Base-by-base conservation (phyloP, 169 alveolate species). In the Eimeria mitis region DNA sequence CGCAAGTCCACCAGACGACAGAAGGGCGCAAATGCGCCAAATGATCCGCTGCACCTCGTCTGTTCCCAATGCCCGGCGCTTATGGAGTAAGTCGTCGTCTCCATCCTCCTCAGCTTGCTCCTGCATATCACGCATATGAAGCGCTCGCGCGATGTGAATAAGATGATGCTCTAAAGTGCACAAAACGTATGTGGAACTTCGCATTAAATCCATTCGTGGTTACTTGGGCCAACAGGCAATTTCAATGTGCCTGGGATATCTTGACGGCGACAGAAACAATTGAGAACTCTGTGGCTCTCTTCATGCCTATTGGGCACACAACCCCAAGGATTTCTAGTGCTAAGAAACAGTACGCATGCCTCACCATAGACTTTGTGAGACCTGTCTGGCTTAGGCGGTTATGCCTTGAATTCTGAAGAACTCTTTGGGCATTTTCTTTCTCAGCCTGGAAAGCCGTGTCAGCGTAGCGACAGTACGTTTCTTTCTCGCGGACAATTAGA, bases 321-420 rank as follows among this genome's bases (percentile, higher is more conserved):
- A 37, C 1, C 5, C 34, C 83, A 73, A 23, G 3, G 2, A 40
- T 1, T 40, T 6, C 37, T 21, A 40, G 34, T 21, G 0, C 19
- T 40, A 25, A 73, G 40, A 47, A 78, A 28, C 3, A 23, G 21
- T 83, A 16, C 23, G 91, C 56, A 34, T 28, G 61, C 21, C 94
- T 87, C 49, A 87, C 94, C 83, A 87, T 23, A 40, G 81, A n/a
- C 68, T 63, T 87, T 37, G 81, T 65, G 28, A 87, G 83, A 63
- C 84, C 94, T 42, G 94, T 68, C 83, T 87, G 94, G 31, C 63
- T 87, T 34, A 16, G 94, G 68, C 83, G 94, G 83, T 75, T 56
- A 42, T 87, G 68, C 63, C 68, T 19, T 40, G 63, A 42, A 28
- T 42, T 75, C 44, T 31, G 83, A 40, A 87, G 75, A 2, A 40